phyloP scores from a whole-genome alignment of 805 yeast species.

The Teunomyces lycoperdinae region DNA sequence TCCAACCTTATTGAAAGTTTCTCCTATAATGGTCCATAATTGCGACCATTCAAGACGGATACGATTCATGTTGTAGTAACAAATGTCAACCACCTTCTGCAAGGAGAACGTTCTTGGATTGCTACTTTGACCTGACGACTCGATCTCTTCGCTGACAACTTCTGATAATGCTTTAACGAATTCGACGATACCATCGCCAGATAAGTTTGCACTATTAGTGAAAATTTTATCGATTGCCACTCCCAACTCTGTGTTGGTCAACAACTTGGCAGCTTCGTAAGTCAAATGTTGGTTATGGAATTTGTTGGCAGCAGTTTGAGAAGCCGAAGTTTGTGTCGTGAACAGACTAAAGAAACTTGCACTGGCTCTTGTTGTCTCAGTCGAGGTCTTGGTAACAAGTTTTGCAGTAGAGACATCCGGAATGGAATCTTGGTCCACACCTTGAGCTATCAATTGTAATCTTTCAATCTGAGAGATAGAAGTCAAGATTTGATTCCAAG shows the following conservation, averaged over 20 bases:
- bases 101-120: conserved; percentile 90
- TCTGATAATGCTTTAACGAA: conserved; percentile 85
- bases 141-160: conserved; percentile 88
- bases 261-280: conserved; percentile 52
- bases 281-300: conserved; percentile 69
- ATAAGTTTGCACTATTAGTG: conserved; percentile 72
- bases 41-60: conserved; percentile 96
- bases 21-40: conserved; percentile 92
- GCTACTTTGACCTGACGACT: conserved; percentile 74
- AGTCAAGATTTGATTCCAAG: conserved; percentile 83
- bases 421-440: conserved; percentile 75
- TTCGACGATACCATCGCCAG: conserved; percentile 80
- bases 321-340: conserved; percentile 48
- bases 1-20: conserved; percentile 80
- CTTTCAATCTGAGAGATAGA: conserved; percentile 90
- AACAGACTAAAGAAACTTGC: conserved; percentile 57
- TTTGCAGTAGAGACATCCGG: conserved; percentile 85
- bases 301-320: conserved; percentile 67
- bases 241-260: conserved; percentile 65
- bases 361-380: conserved; percentile 46
- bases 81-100: conserved; percentile 94
- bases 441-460: conserved; percentile 81
- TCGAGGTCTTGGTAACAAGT: conserved; percentile 45
- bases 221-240: conserved; percentile 86
- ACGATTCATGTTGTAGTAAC: conserved; percentile 96